Evolutionary conservation across 768 basidiomycete species (phyloP).

Genomic region (Suillus fuscotomentosus): DNA sequence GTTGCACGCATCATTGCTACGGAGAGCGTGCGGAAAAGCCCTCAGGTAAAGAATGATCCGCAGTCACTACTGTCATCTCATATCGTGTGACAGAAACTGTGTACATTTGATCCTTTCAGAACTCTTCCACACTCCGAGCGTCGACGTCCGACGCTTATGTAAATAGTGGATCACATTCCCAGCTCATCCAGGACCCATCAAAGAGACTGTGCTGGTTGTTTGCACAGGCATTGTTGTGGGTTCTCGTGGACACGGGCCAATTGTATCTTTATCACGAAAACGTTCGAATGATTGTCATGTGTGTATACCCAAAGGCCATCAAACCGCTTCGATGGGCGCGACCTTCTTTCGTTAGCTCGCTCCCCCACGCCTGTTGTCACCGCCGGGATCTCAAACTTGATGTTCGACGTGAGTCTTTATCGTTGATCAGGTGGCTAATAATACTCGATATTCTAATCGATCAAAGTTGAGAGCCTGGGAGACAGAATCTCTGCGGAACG

Average conservation of each 20-base stretch:
- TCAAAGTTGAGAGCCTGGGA: constrained; percentile 26
- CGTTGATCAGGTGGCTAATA: constrained; percentile 10
- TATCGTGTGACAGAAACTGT: constrained; percentile 6
- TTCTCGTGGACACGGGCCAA: not conserved
- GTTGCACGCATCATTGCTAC: not conserved
- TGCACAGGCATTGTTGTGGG: not conserved
- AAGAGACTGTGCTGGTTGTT: not conserved
- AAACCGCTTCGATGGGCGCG: constrained; percentile 13
- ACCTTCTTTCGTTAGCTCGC: constrained; percentile 12
- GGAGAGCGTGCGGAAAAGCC: not conserved
- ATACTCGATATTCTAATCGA: constrained; percentile 12
- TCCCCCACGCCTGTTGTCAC: constrained; percentile 4
- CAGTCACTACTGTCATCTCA: constrained; percentile 1
- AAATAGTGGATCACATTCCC: not conserved
- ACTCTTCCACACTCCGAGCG: not conserved
- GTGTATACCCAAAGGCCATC: constrained; percentile 4
- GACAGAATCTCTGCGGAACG: constrained; percentile 15
- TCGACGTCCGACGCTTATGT: not conserved
- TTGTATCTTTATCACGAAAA: not conserved
- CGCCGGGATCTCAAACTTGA: constrained; percentile 15
- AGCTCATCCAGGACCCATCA: not conserved
- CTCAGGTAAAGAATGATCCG: constrained; percentile 7
- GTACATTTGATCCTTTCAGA: not conserved
- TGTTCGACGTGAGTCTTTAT: constrained; percentile 25
- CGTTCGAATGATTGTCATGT: not conserved